Evolutionary conservation across 805 yeast species (phyloP).

Genomic region (Candida wancherniae): DNA sequence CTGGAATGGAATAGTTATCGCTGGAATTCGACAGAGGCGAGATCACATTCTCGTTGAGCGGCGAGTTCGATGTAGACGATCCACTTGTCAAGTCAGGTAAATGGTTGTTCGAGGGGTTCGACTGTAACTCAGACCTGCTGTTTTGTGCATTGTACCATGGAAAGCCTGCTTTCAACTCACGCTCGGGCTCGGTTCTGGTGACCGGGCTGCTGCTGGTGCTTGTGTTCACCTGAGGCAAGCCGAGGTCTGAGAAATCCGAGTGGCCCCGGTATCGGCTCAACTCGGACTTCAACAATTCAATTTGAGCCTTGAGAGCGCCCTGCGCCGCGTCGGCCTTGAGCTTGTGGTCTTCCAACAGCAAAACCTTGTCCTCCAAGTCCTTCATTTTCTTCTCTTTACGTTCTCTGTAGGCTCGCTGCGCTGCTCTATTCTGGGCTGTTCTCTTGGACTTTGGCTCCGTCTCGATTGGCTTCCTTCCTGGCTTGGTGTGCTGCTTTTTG

Average conservation of each 20-base stretch:
- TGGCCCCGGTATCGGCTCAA: slow-evolving; percentile 53
- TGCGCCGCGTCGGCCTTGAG: slow-evolving; percentile 59
- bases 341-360: slow-evolving; percentile 65
- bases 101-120: slow-evolving; percentile 8
- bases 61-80: slow-evolving; percentile 35
- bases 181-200: slow-evolving; percentile 2
- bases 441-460: slow-evolving; percentile 82
- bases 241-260: slow-evolving; percentile 25
- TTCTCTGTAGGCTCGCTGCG: slow-evolving; percentile 96
- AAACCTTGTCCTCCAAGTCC: slow-evolving; percentile 78
- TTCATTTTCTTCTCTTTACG: slow-evolving; percentile 84
- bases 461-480: slow-evolving; percentile 79
- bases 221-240: too few species aligned
- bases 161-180: slow-evolving; percentile 41
- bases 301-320: slow-evolving; percentile 70
- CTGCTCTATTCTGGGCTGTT: slow-evolving; percentile 96
- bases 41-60: slow-evolving; percentile 33
- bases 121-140: slow-evolving; percentile 2
- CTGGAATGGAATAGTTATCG: slow-evolving; percentile 13
- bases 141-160: slow-evolving; percentile 41
- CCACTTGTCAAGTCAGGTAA: slow-evolving; percentile 35
- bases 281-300: slow-evolving; percentile 68
- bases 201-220: slow-evolving; percentile 1
- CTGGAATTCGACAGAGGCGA: slow-evolving; percentile 28
- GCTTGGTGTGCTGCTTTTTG: slow-evolving; percentile 45